Evolutionary conservation across 2,329 filamentous ascomycete genomes (phyloP).

Genomic region (Fusarium sambucinum): DNA sequence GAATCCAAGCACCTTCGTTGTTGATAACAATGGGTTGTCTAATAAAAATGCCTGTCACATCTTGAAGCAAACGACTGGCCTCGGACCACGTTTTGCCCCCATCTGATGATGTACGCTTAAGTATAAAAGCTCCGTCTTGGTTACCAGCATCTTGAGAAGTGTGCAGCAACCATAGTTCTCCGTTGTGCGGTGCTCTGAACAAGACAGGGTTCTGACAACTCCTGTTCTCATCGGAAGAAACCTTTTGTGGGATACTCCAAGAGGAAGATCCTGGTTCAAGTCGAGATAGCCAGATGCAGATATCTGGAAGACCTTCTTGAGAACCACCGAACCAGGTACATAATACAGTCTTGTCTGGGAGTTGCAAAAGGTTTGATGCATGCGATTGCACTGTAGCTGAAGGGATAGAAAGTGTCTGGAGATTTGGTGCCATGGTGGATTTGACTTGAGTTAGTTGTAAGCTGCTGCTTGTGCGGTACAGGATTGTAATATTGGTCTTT

Average conservation of each 20-base stretch:
- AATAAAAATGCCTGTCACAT: conserved; percentile 55
- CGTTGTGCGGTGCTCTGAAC: conserved; percentile 53
- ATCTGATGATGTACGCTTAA: conserved; percentile 54
- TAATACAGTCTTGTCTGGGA: conserved; percentile 56
- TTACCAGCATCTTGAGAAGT: conserved; percentile 60
- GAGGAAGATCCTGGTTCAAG: conserved; percentile 44
- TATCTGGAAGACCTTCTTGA: conserved; percentile 59
- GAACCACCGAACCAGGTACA: conserved; percentile 61
- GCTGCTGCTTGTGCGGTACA: no score
- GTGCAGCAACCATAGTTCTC: conserved; percentile 57
- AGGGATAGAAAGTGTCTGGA: conserved; percentile 48
- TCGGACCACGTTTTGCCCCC: conserved; percentile 54
- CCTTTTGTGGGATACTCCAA: conserved; percentile 53
- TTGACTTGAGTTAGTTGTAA: neutral
- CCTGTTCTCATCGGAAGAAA: conserved; percentile 55
- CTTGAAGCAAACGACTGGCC: conserved; percentile 50
- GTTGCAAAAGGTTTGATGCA: conserved; percentile 58
- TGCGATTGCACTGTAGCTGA: conserved; percentile 58
- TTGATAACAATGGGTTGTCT: conserved; percentile 57
- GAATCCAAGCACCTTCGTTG: conserved; percentile 54
- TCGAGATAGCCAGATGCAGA: conserved; percentile 58
- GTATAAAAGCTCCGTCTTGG: conserved; percentile 57
- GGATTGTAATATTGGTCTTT: neutral
- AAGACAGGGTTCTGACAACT: conserved; percentile 61
- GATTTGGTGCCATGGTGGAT: conserved; percentile 11